Base-by-base conservation (phyloP, 257 asterid genomes). In the Rhazya stricta region DNA sequence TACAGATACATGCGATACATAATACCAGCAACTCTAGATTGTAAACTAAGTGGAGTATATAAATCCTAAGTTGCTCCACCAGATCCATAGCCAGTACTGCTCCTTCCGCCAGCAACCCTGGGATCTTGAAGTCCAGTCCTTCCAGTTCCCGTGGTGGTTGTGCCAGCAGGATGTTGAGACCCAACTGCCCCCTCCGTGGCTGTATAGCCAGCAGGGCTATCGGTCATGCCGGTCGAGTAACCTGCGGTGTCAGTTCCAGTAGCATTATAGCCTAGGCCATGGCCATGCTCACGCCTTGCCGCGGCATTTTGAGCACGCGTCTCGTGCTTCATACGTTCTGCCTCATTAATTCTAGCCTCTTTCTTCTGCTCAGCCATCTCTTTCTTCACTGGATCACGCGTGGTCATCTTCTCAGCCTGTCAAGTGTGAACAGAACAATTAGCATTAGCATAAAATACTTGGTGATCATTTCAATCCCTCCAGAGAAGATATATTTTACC, bases 331-430 rank as follows among this genome's bases (percentile, higher is more conserved):
- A 77, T 69, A 72, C 53, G 32, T 76, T 84, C 88, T 2, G 88
- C 86, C 23, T 71, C 83, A 0, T 27, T 43, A 0, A 43, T 45
- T 61, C 51, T 78, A 1, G 75, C 83, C 3, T 80, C 86, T 60
- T 80, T 85, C 79, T 78, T 85, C 72, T 68, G 78, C 27, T 72
- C 76, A 2, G 85, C 85, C 78, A 82, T 63, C 43, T 76, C 88
- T 72, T 85, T 82, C 70, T 68, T 79, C 62, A 69, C 3, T 9
- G 86, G 88, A 45, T 82, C 86, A 1, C 74, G 54, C 0, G 83
- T 78, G 0, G 74, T 82, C 86, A 75, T 51, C 61, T 65, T 85
- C 80, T 78, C 88, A 0, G 63, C 79, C 87, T 84, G 41, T 3
- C 32, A 16, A 50, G 43, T 9, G 0, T 9, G 0, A 50, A 51